Evolutionary conservation across 345 rosid genomes (phyloP).

Genomic region (Populus simonii): DNA sequence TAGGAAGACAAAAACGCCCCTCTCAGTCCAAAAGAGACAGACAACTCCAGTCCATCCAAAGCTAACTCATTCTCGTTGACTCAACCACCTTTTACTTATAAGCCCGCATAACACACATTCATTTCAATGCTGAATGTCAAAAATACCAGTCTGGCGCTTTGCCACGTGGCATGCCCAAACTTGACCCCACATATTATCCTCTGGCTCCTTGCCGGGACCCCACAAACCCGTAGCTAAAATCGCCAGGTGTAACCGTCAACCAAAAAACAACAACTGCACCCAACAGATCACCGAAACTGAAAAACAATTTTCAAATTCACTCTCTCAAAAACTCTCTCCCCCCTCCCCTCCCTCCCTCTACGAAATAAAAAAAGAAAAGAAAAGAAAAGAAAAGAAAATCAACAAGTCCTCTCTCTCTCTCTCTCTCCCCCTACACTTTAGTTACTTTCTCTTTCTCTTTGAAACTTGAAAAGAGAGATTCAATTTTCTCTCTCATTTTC

Average conservation of each 20-base stretch:
- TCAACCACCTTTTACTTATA: background rate
- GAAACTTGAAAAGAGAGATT: background rate
- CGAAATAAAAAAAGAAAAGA: background rate
- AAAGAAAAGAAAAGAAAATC: background rate
- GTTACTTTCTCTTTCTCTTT: background rate
- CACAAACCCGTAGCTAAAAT: background rate
- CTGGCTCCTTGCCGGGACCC: background rate
- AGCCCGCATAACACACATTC: background rate
- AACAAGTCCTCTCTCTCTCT: background rate
- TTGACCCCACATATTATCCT: background rate
- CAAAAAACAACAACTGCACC: slow-evolving; percentile 34
- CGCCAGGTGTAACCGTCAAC: slow-evolving; percentile 50
- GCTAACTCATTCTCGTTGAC: background rate
- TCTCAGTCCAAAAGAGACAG: background rate
- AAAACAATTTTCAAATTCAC: slow-evolving; percentile 1
- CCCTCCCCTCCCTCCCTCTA: background rate
- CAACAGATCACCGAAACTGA: slow-evolving; percentile 6
- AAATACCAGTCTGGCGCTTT: background rate
- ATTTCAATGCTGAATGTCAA: background rate
- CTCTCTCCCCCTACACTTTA: background rate
- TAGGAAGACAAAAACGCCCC: background rate
- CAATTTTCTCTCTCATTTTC: background rate
- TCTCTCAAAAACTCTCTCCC: background rate
- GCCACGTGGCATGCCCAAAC: background rate
- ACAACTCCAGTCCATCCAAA: background rate